Evolutionary conservation across 2,329 filamentous ascomycete species (phyloP), one percentile per base, ranked within the genome.

Genomic region (Fusarium sp.): DNA sequence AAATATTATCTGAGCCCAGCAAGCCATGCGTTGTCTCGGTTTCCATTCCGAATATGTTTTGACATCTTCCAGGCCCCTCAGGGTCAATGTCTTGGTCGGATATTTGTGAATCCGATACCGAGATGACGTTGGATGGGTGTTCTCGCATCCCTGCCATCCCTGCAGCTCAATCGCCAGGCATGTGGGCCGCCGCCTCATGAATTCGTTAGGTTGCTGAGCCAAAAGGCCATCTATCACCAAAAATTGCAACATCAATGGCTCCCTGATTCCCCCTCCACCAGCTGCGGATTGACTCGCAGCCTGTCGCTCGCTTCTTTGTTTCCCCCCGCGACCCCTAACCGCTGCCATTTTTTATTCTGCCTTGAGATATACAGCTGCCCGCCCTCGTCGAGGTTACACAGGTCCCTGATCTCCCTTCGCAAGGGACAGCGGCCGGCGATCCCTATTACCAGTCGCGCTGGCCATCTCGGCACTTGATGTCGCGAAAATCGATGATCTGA

Each of bases 161-260:
- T 74, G 70, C 51, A 65, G 40, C 48, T 16, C 37, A 50, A 71
- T 54, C 47, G 53, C 51, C 54, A 55, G 55, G 54, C 53, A 66
- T 65, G 73, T 74, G 73, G 73, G 62, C 65, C 73, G 63, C 48
- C 60, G 36, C 50, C 68, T 69, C 64, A 65, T 70, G 65, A 68
- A 65, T 73, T 71, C 56, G 50, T 31, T 39, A 13, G 50, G 48
- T 48, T 50, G 54, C 62, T 60, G 62, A 56, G 60, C 46, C 62
- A 60, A 72, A 71, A 75, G 63, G 73, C 65, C 73, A 73, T 73
- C 56, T 64, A 71, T 71, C 62, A 68, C 51, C 59, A 73, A 64
- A 52, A 53, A 46, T 58, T 64, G 51, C 39, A 52, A 65, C 57
- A 50, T 46, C 48, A 44, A 65, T 65, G 65, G 62, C 52, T 73